phyloP scores from a whole-genome alignment of 2,329 filamentous ascomycete species.

The Beauveria scarabaeidicola region DNA sequence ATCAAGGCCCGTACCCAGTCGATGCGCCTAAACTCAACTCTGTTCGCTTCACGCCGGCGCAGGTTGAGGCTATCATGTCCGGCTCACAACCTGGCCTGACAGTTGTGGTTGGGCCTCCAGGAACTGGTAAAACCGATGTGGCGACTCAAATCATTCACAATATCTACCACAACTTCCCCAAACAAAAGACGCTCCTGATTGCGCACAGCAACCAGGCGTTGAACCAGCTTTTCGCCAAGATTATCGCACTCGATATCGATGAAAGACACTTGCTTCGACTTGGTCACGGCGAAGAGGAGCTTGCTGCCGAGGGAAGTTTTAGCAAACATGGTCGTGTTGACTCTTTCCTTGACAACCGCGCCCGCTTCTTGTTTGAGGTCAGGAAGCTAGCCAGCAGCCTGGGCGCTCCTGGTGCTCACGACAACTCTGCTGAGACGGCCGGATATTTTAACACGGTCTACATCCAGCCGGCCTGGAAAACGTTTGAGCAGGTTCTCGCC shows the following conservation, averaged over 20 bases:
- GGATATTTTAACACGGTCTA: conserved; percentile 95
- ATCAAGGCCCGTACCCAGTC: conserved; percentile 80
- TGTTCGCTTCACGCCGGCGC: conserved; percentile 82
- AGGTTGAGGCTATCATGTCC: conserved; percentile 87
- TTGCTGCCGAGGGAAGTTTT: conserved; percentile 78
- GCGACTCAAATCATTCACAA: conserved; percentile 98
- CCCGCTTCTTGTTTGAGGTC: conserved; percentile 71
- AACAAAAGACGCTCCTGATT: conserved; percentile 82
- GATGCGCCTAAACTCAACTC: conserved; percentile 75
- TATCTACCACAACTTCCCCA: conserved; percentile 95
- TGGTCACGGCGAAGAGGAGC: conserved; percentile 90
- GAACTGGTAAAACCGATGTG: conserved; percentile 98
- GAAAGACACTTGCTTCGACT: conserved; percentile 85
- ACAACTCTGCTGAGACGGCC: conserved; percentile 91
- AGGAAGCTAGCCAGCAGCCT: conserved; percentile 78
- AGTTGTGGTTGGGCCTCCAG: conserved; percentile 87
- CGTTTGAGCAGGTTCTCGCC: conserved; percentile 57
- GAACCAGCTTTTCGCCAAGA: conserved; percentile 97
- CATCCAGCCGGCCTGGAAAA: conserved; percentile 78
- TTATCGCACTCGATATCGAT: conserved; percentile 91
- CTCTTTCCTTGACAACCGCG: conserved; percentile 84
- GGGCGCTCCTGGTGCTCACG: conserved; percentile 84
- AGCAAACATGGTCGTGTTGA: conserved; percentile 93
- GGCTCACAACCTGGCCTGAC: conserved; percentile 92
- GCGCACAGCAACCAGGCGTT: conserved; percentile 97